Base-by-base conservation (phyloP, 345 rosid genomes). In the Hibiscus trionum region DNA sequence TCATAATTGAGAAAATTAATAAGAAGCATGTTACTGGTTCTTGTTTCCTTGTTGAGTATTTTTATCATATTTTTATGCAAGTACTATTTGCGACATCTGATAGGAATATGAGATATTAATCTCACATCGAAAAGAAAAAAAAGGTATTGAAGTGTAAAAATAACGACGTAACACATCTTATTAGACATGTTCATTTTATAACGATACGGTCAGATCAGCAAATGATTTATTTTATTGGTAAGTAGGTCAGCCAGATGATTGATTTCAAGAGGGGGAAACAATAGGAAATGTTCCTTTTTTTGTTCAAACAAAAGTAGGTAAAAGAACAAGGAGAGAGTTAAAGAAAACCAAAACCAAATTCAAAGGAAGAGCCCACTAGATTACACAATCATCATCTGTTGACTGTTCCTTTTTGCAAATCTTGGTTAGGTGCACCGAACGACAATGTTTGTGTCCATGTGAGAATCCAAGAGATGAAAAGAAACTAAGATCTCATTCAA, bases 361-460 rank as follows among this genome's bases (percentile, higher is more conserved):
- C 3, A 17, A 55, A 17, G 26, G 27, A 52, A 52, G 57, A 21
- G 24, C 1, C 24, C 24, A 21, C 24, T 21, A 21, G 24, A 21
- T 21, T 21, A 21, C 24, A 52, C 7, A 52, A 52, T 53, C 57
- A 16, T 47, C 15, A 47, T 47, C 1, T 3, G 16, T 12, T 47
- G 52, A 47, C 52, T 47, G 52, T 47, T 47, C 52, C 16, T 47
- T 47, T 47, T 47, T 46, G n/a, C 14, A 24, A 27, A 24, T 66
- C 56, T 69, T 33, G 15, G 66, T 61, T 69, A 69, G 72, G 72
- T 52, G 33, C 72, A 69, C 62, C 72, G 16, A 47, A 47, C 15
- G 52, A 17, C 33, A 24, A 3, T n/a, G 19, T 52, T 47, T 35
- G 39, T 33, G 15, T 69, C 57, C 47, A 6, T 29, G 44, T 35